Evolutionary conservation across 2,329 filamentous ascomycete species (phyloP).

Genomic region (Pseudogymnoascus sp.): DNA sequence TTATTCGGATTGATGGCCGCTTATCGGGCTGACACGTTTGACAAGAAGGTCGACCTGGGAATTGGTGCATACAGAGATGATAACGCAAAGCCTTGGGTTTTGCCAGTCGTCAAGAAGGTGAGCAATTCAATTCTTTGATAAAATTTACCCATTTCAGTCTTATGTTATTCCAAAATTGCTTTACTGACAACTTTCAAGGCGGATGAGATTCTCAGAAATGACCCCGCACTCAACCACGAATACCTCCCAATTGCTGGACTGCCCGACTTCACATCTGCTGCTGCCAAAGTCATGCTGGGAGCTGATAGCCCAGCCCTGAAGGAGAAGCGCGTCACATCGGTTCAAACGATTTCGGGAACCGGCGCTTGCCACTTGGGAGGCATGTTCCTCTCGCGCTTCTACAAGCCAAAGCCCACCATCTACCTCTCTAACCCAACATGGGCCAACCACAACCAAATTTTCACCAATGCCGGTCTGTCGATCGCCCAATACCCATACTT

Average conservation of each 20-base stretch:
- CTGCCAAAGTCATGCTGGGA: conserved; percentile 84
- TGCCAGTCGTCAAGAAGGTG: conserved; percentile 96
- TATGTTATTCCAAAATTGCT: background rate
- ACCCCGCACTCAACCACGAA: conserved; percentile 92
- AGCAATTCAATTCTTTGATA: conserved; percentile 21
- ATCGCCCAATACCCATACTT: conserved; percentile 91
- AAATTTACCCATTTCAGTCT: conserved; percentile 10
- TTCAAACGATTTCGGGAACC: conserved; percentile 96
- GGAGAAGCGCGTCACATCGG: conserved; percentile 71
- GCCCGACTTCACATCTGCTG: conserved; percentile 75
- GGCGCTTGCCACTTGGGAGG: conserved; percentile 90
- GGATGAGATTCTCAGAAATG: conserved; percentile 78
- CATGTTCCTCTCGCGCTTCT: conserved; percentile 91
- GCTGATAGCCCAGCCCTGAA: conserved; percentile 68
- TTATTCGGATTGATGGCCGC: conserved; percentile 89
- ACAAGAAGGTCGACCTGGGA: conserved; percentile 82
- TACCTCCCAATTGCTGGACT: conserved; percentile 95
- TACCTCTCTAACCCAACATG: conserved; percentile 95
- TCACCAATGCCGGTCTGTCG: conserved; percentile 75
- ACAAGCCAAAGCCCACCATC: conserved; percentile 63
- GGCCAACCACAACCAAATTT: conserved; percentile 99
- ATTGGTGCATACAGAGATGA: conserved; percentile 93
- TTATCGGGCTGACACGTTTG: conserved; percentile 68
- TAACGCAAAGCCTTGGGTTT: conserved; percentile 92
- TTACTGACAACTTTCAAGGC: conserved; percentile 49